phyloP scores from a whole-genome alignment of 441 rosid species.

The Theobroma grandiflorum region DNA sequence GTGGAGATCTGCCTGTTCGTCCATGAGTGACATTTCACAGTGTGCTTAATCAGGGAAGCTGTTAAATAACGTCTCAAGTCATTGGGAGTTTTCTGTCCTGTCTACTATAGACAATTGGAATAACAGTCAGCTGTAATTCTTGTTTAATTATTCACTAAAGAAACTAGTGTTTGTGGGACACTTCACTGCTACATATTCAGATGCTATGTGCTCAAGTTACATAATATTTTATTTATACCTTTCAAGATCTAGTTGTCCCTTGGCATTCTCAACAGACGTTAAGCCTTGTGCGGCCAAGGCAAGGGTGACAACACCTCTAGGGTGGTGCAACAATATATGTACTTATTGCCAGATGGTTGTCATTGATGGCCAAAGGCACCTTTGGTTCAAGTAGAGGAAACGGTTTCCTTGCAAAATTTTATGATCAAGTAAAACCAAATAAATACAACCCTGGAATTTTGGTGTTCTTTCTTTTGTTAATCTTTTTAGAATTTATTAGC shows the following conservation, averaged over 20 bases:
- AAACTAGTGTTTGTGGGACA: neutral
- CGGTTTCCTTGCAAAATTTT: neutral
- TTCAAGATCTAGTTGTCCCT: neutral
- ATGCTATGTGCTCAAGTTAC: neutral
- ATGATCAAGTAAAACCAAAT: constrained; percentile 7
- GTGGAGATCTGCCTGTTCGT: neutral
- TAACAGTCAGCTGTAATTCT: neutral
- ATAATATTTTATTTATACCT: neutral
- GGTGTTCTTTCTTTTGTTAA: neutral
- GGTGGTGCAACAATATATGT: constrained; percentile 5
- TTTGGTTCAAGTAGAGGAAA: constrained; percentile 5
- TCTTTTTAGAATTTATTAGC: neutral
- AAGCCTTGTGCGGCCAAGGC: neutral
- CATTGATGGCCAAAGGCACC: constrained; percentile 7
- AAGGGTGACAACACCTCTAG: neutral
- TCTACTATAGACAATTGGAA: neutral
- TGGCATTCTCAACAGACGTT: constrained; percentile 4
- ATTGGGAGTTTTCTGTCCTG: neutral
- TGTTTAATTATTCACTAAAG: neutral
- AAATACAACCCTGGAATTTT: neutral
- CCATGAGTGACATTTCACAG: neutral
- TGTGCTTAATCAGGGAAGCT: neutral
- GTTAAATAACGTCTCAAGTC: neutral
- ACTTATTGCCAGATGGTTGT: neutral
- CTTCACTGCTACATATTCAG: neutral